phyloP scores from a whole-genome alignment of 345 rosid species.

The Camelina sativa region DNA sequence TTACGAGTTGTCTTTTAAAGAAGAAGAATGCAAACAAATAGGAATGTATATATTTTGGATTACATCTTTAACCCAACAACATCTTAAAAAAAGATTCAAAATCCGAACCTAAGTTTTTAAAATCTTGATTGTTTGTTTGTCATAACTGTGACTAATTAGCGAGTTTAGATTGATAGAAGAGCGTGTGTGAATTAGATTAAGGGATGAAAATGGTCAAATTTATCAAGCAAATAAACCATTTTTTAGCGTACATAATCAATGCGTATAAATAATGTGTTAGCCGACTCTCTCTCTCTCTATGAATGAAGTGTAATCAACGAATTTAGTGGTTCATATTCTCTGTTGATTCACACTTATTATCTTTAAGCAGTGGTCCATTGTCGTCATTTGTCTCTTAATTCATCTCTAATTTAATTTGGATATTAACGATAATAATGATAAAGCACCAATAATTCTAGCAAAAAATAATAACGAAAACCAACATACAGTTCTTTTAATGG shows the following conservation, averaged over 20 bases:
- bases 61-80: neutral
- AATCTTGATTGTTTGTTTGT: neutral
- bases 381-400: slow-evolving; percentile 1
- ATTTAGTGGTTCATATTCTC: neutral
- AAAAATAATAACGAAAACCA: neutral
- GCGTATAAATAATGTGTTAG: neutral
- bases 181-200: neutral
- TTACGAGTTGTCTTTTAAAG: slow-evolving; percentile 34
- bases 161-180: neutral
- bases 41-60: neutral
- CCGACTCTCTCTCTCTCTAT: neutral
- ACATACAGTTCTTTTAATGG: neutral
- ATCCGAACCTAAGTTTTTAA: neutral
- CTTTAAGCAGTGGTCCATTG: slow-evolving; percentile 13
- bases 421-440: neutral
- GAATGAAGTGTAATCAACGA: neutral
- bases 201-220: no score
- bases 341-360: slow-evolving; percentile 13
- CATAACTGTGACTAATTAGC: no score
- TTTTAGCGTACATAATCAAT: neutral
- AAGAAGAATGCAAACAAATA: slow-evolving; percentile 22
- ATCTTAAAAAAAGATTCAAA: neutral
- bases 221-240: no score
- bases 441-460: slow-evolving; percentile 31
- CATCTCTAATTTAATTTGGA: neutral